Evolutionary conservation across 495 filamentous ascomycete species (phyloP), one percentile per base, ranked within the genome.

Genomic region (Xylaria flabelliformis): DNA sequence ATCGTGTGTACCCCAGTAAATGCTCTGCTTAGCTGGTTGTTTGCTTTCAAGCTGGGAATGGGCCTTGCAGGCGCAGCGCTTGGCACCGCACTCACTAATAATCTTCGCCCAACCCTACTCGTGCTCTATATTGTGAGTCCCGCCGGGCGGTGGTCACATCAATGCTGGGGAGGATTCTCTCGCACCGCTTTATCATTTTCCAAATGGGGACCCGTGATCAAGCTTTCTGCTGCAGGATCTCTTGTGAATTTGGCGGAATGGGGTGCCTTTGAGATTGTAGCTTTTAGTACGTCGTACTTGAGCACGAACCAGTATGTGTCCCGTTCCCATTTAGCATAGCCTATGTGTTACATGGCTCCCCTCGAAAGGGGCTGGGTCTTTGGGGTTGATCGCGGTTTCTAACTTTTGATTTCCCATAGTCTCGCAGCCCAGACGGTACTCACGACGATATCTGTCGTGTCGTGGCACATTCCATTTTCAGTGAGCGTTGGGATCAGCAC

Each of bases 1-100:
- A 75, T 93, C 7, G 80, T 94, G 65, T 92, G 90, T 69, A 89
- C 91, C 4, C 92, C 92, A 8, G 76, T 92, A 34, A 94, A 94
- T 77, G 91, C 88, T 0, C 83, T 93, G 19, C 83, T 93, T 81
- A 92, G 93, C 77, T 94, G 90, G 87, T 79, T 91, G 36, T 91
- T 94, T 70, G 91, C 93, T 51, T 93, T 91, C 89, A 76, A 80
- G 69, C 75, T 89, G 26, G 74, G 79, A 19, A 85, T 82, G 86
- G 88, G 88, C n/a, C 89, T 89, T 77, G 80, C 88, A 56, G 88
- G 88, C 21, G 88, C 87, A 1, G 88, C 88, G 0, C 81, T 89
- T 36, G 86, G 87, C 42, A 84, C 87, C 24, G 83, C 83, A n/a
- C 78, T 88, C 12, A 85, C 85, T 13, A 83, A 89, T 48, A 86